These are phyloP conservation scores for Hirsutella rhossiliensis DNA, from an alignment of 2,329 filamentous ascomycete species.

Conservation along the genomic window DNA sequence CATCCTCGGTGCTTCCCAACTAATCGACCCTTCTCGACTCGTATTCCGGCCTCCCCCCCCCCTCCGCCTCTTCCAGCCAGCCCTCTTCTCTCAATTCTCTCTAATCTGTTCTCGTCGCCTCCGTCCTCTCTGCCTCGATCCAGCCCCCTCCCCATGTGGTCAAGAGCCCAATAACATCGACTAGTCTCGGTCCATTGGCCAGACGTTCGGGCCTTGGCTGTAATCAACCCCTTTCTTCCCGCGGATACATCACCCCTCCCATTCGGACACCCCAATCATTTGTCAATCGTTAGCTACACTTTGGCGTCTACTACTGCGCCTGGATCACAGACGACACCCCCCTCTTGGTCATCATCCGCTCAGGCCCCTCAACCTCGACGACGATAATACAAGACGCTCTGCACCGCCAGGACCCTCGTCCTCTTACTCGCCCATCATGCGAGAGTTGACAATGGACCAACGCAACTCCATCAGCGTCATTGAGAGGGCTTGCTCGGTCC, in stretches of 20 bases:
- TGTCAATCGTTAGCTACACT: no score
- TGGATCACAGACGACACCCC: no score
- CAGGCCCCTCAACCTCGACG: no score
- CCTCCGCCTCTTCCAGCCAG: background rate
- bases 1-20: background rate
- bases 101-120: background rate
- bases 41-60: background rate
- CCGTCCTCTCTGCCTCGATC: background rate
- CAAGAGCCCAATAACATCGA: background rate
- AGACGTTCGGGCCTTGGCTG: background rate
- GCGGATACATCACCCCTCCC: background rate
- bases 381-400: no score
- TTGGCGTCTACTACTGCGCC: no score
- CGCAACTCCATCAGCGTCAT: slow-evolving; percentile 45
- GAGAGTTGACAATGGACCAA: slow-evolving; percentile 17
- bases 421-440: no score
- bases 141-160: background rate
- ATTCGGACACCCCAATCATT: no score
- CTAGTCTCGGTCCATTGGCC: background rate
- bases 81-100: background rate
- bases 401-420: no score
- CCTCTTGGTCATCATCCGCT: no score
- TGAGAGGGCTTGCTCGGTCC: slow-evolving; percentile 55
- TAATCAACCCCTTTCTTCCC: background rate
- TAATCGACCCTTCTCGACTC: background rate